Percentiles rank a stretch among this genome's conserved stretches.
Evolutionary conservation across 2,329 filamentous ascomycete genomes (phyloP).

Genomic region (Bertia moriformis): DNA sequence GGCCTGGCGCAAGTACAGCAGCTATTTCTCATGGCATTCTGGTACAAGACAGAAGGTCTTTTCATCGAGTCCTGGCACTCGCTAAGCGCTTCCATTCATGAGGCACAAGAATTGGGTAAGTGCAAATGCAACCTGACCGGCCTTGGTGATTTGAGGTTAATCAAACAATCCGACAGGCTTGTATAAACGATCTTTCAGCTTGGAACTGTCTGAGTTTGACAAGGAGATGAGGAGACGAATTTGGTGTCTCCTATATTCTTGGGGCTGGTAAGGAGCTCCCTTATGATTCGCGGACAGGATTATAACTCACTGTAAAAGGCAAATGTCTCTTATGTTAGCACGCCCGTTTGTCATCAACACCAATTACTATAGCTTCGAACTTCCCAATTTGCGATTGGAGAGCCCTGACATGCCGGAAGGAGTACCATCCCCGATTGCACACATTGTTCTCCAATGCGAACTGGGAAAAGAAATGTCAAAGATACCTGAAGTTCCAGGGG

Average conservation of each 20-base stretch:
- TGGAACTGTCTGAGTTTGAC: constrained; percentile 25
- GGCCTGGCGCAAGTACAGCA: constrained; percentile 30
- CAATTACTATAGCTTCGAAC: constrained; percentile 18
- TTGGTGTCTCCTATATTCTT: constrained; percentile 28
- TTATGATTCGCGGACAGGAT: neutral
- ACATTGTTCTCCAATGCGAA: constrained; percentile 23
- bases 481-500: neutral
- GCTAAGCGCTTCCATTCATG: constrained; percentile 24
- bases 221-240: constrained; percentile 27
- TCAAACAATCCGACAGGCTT: constrained; percentile 12
- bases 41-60: constrained; percentile 28
- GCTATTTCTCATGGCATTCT: constrained; percentile 27
- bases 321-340: constrained; percentile 24
- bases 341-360: constrained; percentile 27
- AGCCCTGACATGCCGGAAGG: constrained; percentile 11
- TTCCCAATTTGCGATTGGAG: constrained; percentile 22
- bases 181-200: constrained; percentile 19
- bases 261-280: constrained; percentile 27
- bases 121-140: constrained; percentile 4
- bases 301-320: constrained; percentile 12
- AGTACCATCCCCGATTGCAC: constrained; percentile 24
- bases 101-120: constrained; percentile 30
- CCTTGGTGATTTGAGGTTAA: constrained; percentile 6
- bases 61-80: constrained; percentile 33
- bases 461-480: constrained; percentile 7